A percentile compares a stretch with the other conserved stretches of the same genome.
phyloP scores from a whole-genome alignment of 352 stramenopile species.

The Phytophthora ramorum region DNA sequence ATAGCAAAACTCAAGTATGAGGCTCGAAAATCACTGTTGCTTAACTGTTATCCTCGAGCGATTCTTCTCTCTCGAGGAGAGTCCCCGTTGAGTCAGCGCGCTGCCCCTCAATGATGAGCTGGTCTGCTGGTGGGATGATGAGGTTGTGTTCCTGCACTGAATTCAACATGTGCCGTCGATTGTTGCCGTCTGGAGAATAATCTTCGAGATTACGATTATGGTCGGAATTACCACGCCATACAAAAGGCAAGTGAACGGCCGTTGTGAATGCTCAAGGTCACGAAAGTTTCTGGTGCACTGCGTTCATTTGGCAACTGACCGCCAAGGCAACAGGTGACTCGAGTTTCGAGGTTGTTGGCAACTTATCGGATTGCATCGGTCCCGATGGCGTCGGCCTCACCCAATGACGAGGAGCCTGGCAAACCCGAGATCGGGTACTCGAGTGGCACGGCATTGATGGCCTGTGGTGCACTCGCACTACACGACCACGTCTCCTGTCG shows the following conservation, averaged over 20 bases:
- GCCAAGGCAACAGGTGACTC: conserved; percentile 1
- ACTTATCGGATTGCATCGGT: not conserved
- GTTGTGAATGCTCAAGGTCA: conserved; percentile 4
- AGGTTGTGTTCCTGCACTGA: too few species aligned
- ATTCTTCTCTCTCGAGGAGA: too few species aligned
- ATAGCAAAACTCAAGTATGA: too few species aligned
- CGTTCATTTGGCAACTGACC: conserved; percentile 21
- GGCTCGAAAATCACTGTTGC: too few species aligned
- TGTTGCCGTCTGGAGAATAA: not conserved
- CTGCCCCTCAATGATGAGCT: too few species aligned
- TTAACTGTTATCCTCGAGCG: too few species aligned
- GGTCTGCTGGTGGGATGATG: too few species aligned
- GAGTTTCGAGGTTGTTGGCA: not conserved
- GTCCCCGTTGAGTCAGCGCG: too few species aligned
- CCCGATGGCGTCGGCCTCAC: not conserved
- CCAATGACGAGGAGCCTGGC: conserved; percentile 8
- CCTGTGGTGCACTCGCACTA: conserved; percentile 35
- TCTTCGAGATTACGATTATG: conserved; percentile 12
- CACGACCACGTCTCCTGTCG: conserved; percentile 35
- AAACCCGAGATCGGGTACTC: conserved; percentile 23
- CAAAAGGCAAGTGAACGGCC: conserved; percentile 26
- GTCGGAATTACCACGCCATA: conserved; percentile 8
- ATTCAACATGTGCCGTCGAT: too few species aligned
- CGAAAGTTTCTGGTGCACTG: conserved; percentile 2
- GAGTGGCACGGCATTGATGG: conserved; percentile 27